phyloP scores from a whole-genome alignment of 768 basidiomycete species.

The Gloeopeniophorella convolvens region DNA sequence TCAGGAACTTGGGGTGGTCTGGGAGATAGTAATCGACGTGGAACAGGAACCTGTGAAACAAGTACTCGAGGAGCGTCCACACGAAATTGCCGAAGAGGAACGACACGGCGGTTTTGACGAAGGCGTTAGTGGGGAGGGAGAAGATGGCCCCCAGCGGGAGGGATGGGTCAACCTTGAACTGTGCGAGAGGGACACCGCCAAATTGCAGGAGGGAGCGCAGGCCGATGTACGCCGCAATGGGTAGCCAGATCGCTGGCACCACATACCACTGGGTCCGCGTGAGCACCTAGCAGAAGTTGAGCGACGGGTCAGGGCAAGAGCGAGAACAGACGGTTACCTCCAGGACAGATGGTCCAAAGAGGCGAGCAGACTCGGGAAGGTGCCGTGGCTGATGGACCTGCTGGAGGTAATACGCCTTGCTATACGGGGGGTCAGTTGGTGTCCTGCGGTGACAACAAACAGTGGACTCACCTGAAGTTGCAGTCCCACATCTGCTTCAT shows the following conservation, averaged over 20 bases:
- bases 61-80: slow-evolving; percentile 94
- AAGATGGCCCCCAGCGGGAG: slow-evolving; percentile 47
- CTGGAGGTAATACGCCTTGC: slow-evolving; percentile 91
- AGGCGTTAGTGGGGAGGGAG: slow-evolving; percentile 43
- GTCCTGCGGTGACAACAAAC: neutral
- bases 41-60: slow-evolving; percentile 94
- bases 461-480: slow-evolving; percentile 71
- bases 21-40: slow-evolving; percentile 87
- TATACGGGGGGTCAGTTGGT: slow-evolving; percentile 25
- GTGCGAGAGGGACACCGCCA: slow-evolving; percentile 50
- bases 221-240: slow-evolving; percentile 76
- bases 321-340: slow-evolving; percentile 50
- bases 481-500: slow-evolving; percentile 81
- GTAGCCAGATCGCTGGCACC: slow-evolving; percentile 87
- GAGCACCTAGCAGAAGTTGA: slow-evolving; percentile 42
- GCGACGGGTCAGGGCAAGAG: neutral
- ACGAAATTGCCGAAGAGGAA: slow-evolving; percentile 83
- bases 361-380: slow-evolving; percentile 69
- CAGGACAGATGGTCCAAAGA: slow-evolving; percentile 77
- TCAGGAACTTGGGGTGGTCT: slow-evolving; percentile 71
- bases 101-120: slow-evolving; percentile 52
- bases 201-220: slow-evolving; percentile 80
- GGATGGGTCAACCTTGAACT: slow-evolving; percentile 49
- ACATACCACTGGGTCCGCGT: slow-evolving; percentile 93
- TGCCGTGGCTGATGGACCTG: slow-evolving; percentile 98